Base-by-base conservation (phyloP, 257 asterid genomes). In the Mitragyna speciosa region DNA sequence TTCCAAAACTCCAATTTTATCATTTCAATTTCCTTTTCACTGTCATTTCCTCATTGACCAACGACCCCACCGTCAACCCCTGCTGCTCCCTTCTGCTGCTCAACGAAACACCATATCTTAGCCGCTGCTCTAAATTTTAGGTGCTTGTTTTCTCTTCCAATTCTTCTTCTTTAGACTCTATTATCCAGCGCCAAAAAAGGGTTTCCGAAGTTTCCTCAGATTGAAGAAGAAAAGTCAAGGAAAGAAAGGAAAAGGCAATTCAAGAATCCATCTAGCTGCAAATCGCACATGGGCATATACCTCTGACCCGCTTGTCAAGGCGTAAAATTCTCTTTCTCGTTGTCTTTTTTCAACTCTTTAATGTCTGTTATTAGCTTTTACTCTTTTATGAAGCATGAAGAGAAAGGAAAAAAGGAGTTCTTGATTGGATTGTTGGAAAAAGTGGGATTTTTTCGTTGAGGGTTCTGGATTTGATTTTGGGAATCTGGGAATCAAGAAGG, bases 41-140 rank as follows among this genome's bases (percentile, higher is more conserved):
- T 15, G 12, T 70, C 80, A 56, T 75, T 81, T 67, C 76, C 6
- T 82, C 63, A 51, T 78, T 70, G 83, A 73, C 83, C 70, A 5
- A 43, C 59, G 79, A 52, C 77, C 39, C 45, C 64, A 59, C 39
- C 58, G 30, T n/a, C 14, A 16, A 6, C 61, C 20, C 22, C n/a
- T n/a, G n/a, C 41, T 36, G 41, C 41, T 36, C 41, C 41, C n/a
- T n/a, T n/a, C 24, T 8, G 1, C 70, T 28, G 33, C 68, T 1
- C 12, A 2, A 24, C 45, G 43, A 14, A 41, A 22, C 56, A 30
- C 56, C 26, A 12, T 10, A 39, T 2, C 43, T 36, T 52, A 17
- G 70, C 45, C 45, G 75, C 54, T 52, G 26, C 54, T 54, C 7
- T 41, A 15, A 15, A 31, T 22, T 48, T 80, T 65, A 75, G 79